These are phyloP conservation scores for Fusarium citri DNA, from an alignment of 2,329 filamentous ascomycete species.

Conservation along the genomic window DNA sequence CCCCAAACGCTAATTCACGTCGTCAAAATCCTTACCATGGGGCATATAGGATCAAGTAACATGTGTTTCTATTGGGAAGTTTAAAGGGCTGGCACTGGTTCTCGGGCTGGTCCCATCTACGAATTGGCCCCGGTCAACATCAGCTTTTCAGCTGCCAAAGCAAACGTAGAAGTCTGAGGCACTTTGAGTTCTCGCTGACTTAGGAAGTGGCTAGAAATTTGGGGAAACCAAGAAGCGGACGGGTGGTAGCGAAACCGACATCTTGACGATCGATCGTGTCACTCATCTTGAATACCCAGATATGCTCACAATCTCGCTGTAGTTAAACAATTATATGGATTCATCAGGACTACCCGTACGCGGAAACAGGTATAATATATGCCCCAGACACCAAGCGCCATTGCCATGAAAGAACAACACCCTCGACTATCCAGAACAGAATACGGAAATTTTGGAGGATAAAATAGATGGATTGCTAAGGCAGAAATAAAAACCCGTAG, in stretches of 20 bases:
- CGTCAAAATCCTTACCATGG: not conserved
- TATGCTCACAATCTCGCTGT: not conserved
- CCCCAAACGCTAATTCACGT: not conserved
- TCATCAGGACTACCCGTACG: conserved; percentile 33
- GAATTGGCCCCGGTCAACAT: not conserved
- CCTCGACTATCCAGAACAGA: conserved; percentile 32
- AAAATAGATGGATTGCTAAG: conserved; percentile 43
- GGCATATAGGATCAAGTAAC: not conserved
- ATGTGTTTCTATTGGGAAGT: not conserved
- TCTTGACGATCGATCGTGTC: not conserved
- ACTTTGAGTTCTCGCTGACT: not conserved
- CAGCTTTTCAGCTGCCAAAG: not conserved
- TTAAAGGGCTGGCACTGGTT: not conserved
- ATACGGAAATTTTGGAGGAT: conserved; percentile 35
- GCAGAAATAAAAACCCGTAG: conserved; percentile 33
- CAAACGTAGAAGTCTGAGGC: not conserved
- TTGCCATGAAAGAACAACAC: conserved; percentile 51
- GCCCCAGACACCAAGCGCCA: conserved; percentile 50
- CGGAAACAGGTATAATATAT: conserved; percentile 49
- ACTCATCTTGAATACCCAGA: not conserved
- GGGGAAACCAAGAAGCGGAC: not conserved
- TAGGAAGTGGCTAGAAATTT: not conserved
- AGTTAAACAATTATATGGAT: conserved; percentile 5
- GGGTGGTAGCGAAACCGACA: not conserved
- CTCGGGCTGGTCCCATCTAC: not conserved